Evolutionary conservation across 2,329 filamentous ascomycete genomes (phyloP), one percentile per base, ranked within the genome.

Genomic region (Pseudogymnoascus sp.): DNA sequence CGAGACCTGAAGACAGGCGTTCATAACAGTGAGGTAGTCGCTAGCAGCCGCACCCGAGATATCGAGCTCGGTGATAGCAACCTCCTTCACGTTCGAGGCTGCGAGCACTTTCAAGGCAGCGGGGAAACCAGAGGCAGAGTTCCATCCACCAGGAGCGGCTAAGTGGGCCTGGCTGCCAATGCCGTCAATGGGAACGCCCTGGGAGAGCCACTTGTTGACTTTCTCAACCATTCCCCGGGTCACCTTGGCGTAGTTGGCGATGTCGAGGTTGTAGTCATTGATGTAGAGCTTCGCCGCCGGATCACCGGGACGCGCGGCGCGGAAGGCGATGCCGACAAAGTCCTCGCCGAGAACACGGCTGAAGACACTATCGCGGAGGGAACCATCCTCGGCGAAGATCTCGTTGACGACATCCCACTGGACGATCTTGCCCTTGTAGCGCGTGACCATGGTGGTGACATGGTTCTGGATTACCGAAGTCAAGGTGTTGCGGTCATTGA

Each of bases 251-350:
- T 81, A 81, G 67, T 69, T 79, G 18, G 86, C 80, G 81, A 76
- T 59, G 23, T 52, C 16, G n/a, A 45, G 14, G 8, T 88, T 89
- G 75, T 81, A 84, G 72, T 91, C 88, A 75, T 91, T 92, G 76
- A 91, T 89, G 78, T 89, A 92, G 38, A 91, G 79, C 75, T 87
- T 88, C 2, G 85, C 87, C 62, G 74, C 69, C 2, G 88, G 86
- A 71, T 91, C 88, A 9, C 86, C 87, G 6, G 79, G 79, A 61
- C 83, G 81, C 16, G 89, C 88, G 8, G 88, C 83, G 60, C 83
- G 79, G 77, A 91, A 91, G 41, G 88, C 88, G 68, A 89, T 87
- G 18, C 79, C 77, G 61, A 91, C 83, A 70, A 88, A 90, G 72
- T 83, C 81, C 75, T 90, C 87, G 52, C 88, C 88, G 4, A 91